A percentile compares a stretch with the other conserved stretches of the same genome.
phyloP scores from a whole-genome alignment of 2,329 filamentous ascomycete species.

The Cordyceps cateniannulata region DNA sequence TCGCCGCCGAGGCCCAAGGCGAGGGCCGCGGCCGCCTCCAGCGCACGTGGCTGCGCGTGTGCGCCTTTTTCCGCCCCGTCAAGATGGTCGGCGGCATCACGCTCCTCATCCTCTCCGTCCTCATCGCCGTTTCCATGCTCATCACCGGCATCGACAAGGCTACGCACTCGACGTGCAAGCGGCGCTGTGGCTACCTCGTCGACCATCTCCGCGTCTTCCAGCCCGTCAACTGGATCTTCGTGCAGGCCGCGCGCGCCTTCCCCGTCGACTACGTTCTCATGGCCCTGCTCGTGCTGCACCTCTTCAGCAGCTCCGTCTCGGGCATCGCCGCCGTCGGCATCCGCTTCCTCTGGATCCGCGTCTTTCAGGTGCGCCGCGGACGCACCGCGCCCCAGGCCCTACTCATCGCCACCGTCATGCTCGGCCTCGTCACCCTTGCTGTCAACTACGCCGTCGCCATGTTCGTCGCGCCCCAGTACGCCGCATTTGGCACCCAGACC shows the following conservation, averaged over 20 bases:
- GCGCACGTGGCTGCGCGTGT: constrained; percentile 70
- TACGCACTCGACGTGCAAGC: constrained; percentile 88
- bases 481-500: constrained; percentile 88
- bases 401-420: constrained; percentile 81
- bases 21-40: constrained; percentile 71
- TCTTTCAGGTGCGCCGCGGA: constrained; percentile 86
- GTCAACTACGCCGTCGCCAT: constrained; percentile 91
- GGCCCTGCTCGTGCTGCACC: constrained; percentile 72
- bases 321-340: constrained; percentile 86
- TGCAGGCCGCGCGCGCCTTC: constrained; percentile 75
- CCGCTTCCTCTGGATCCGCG: constrained; percentile 88
- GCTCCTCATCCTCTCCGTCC: constrained; percentile 63
- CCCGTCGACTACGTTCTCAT: constrained; percentile 91
- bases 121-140: constrained; percentile 88
- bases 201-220: constrained; percentile 87
- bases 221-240: constrained; percentile 78
- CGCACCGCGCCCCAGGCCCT: constrained; percentile 88
- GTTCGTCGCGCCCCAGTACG: constrained; percentile 92
- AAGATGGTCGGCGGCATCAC: constrained; percentile 81
- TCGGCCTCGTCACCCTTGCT: constrained; percentile 82
- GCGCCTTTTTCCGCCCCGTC: constrained; percentile 77
- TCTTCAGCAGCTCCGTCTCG: constrained; percentile 83
- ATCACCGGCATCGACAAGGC: constrained; percentile 95
- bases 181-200: constrained; percentile 85
- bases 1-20: constrained; percentile 76